Evolutionary conservation across 2,329 filamentous ascomycete species (phyloP), one percentile per base, ranked within the genome.

Genomic region (Daldinia sp.): DNA sequence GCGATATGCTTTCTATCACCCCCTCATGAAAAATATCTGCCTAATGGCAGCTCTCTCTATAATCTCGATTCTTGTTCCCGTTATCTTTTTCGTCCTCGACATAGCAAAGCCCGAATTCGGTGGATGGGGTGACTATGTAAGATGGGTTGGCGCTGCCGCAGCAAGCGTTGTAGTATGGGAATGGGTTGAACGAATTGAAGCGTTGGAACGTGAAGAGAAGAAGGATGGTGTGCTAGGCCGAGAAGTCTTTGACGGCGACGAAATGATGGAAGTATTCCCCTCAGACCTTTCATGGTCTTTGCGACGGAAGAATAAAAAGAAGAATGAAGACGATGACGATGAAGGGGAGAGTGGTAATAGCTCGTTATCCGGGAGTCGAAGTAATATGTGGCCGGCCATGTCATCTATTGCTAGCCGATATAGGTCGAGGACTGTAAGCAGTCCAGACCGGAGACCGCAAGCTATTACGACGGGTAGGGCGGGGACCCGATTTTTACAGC

Each of bases 141-240:
- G 93, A 72, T 97, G 94, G 94, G 94, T 97, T n/a, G 94, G 94
- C 48, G 93, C 93, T 1, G 93, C 94, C 0, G 93, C 93, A 1
- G 94, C 94, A 25, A 96, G 93, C 77, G 94, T 97, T n/a, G 92
- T 97, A 19, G 94, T 97, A 1, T 97, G 94, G 94, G 94, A 97
- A 77, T 97, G 94, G 94, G 94, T 97, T 2, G 94, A 97, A 77
- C 86, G 94, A 23, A 97, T 97, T 49, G 94, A 97, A 76, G 92
- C 93, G 0, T 78, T 97, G 64, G 94, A 97, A 79, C 87, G 94
- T 69, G 93, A 97, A 76, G 93, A 97, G 75, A 93, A 94, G 77
- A 96, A 96, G 77, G 93, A 96, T 70, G 94, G 94, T 0, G 96
- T 97, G 57, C 79, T 97, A 1, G 94, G 94, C 3, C 84, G 94